Evolutionary conservation across 805 yeast species (phyloP), one percentile per base, ranked within the genome.

Genomic region (Metschnikowia similis): DNA sequence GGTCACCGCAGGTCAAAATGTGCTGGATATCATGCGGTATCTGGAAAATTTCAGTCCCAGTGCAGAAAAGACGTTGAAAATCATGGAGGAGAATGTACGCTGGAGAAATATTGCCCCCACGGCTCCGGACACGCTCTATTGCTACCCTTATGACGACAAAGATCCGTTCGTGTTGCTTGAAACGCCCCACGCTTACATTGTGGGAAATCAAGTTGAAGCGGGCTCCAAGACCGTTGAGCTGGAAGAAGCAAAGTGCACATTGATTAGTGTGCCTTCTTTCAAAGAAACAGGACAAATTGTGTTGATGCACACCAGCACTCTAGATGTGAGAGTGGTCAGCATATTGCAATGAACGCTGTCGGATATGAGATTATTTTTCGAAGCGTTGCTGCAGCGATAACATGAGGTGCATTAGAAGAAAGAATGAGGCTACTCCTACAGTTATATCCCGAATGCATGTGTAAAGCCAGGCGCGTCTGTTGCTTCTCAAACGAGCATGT

Each of bases 101-200:
- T 91, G 97, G 96, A 92, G 90, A 60, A 89, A 89, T 61, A 73
- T 88, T 26, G 83, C 88, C 0, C 99, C 99, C 2, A 90, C 97
- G 0, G 96, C 97, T 1, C 99, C 99, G 0, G 98, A 94, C 61
- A 94, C 99, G 0, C 69, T 94, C 39, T 86, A 91, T 77, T 84
- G 96, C 56, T 90, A 89, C 59, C 97, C 99, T 0, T 91, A 76
- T 60, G 77, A 78, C 9, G 80, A 82, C 27, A 59, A 63, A 1
- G 98, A 94, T 65, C 98, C 98, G 3, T 89, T 92, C 65, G 72
- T 83, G 1, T 70, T 94, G n/a, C 70, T 70, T 8, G 88, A 87
- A 59, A 81, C 87, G 14, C 98, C 98, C 0, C 91, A 89, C 63
- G 85, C 91, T 2, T 89, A 87, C 61, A 82, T 89, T 58, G 89